phyloP scores from a whole-genome alignment of 441 rosid genomes.

The Brassica hybrid region DNA sequence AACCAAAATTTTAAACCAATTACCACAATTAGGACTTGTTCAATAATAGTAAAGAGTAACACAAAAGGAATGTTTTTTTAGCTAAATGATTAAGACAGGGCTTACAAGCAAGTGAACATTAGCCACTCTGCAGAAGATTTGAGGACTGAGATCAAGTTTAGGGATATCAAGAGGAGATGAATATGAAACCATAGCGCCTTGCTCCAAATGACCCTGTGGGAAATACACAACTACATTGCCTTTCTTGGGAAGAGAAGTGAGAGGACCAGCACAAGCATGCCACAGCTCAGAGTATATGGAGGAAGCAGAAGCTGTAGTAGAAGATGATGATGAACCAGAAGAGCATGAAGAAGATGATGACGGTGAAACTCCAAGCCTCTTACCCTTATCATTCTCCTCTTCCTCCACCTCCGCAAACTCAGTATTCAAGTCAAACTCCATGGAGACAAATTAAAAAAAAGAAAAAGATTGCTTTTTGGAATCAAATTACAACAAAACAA shows the following conservation, averaged over 20 bases:
- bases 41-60: slow-evolving; percentile 15
- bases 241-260: slow-evolving; percentile 75
- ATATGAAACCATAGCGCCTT: slow-evolving; percentile 51
- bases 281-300: slow-evolving; percentile 89
- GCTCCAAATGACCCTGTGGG: slow-evolving; percentile 92
- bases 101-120: slow-evolving; percentile 78
- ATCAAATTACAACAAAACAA: slow-evolving; percentile 47
- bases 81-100: slow-evolving; percentile 31
- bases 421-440: slow-evolving; percentile 41
- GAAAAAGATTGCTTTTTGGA: slow-evolving; percentile 16
- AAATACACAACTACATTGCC: slow-evolving; percentile 84
- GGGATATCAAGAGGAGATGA: slow-evolving; percentile 63
- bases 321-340: slow-evolving; percentile 66
- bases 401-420: slow-evolving; percentile 73
- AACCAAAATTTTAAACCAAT: slow-evolving; percentile 20
- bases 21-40: slow-evolving; percentile 35
- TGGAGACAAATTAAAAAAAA: not conserved
- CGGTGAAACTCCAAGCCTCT: slow-evolving; percentile 29
- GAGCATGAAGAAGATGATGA: slow-evolving; percentile 63
- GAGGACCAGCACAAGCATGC: slow-evolving; percentile 99
- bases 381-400: slow-evolving; percentile 68
- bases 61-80: too few relatives aligned
- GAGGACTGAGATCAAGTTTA: slow-evolving; percentile 66
- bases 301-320: slow-evolving; percentile 55
- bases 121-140: slow-evolving; percentile 75